phyloP scores from a whole-genome alignment of 345 rosid species.

The Nasturtium officinale region DNA sequence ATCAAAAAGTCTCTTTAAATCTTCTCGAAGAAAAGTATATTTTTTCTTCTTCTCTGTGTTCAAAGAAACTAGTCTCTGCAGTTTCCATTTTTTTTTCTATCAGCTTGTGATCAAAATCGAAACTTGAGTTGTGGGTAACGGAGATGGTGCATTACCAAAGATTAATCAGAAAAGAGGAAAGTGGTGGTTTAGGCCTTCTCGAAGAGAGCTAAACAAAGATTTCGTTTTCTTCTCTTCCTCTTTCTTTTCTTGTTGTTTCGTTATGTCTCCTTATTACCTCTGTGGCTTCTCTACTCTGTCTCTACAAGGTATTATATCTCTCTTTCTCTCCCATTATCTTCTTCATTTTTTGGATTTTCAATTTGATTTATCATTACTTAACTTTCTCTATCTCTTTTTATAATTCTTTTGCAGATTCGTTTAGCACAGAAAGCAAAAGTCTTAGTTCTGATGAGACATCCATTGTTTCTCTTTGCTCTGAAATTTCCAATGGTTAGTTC shows the following conservation, averaged over 20 bases:
- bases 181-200: constrained; percentile 45
- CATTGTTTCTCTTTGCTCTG: constrained; percentile 53
- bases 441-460: constrained; percentile 37
- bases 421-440: constrained; percentile 48
- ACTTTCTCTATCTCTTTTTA: neutral
- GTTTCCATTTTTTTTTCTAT: too few relatives aligned
- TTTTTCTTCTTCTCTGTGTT: neutral
- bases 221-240: constrained; percentile 64
- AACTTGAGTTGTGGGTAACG: constrained; percentile 23
- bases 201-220: constrained; percentile 62
- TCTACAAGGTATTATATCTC: constrained; percentile 49
- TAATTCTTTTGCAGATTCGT: constrained; percentile 56
- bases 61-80: neutral
- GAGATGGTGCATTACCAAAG: constrained; percentile 57
- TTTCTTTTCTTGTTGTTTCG: constrained; percentile 61
- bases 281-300: constrained; percentile 57
- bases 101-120: constrained; percentile 30
- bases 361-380: constrained; percentile 2
- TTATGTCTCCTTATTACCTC: constrained; percentile 54
- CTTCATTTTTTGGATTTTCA: neutral
- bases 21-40: constrained; percentile 6
- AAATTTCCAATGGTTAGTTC: constrained; percentile 61
- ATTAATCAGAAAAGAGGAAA: constrained; percentile 50
- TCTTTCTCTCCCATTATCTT: neutral
- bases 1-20: constrained; percentile 23